Evolutionary conservation across 257 asterid genomes (phyloP).

Genomic region (Solanum pimpinellifolium): DNA sequence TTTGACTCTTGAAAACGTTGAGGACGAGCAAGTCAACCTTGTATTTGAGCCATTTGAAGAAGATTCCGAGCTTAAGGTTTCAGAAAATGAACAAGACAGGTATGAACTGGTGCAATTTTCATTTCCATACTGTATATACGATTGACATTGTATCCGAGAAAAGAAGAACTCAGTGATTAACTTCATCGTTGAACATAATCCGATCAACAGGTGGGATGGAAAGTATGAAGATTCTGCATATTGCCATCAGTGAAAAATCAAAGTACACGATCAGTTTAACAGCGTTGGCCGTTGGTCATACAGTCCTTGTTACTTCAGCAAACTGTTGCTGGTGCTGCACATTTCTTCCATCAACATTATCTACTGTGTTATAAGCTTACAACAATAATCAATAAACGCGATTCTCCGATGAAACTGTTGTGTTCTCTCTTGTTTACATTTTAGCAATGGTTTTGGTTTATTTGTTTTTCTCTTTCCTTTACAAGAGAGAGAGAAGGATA

Average conservation of each 20-base stretch:
- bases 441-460: background rate
- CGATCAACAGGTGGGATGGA: conserved; percentile 56
- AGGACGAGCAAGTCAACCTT: conserved; percentile 31
- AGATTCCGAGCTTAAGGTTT: conserved; percentile 68
- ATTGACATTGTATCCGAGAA: background rate
- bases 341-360: background rate
- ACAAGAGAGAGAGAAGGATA: background rate
- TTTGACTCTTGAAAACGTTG: conserved; percentile 37
- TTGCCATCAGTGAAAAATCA: conserved; percentile 5
- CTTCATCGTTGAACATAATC: background rate
- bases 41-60: conserved; percentile 57
- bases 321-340: background rate
- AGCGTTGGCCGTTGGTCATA: background rate
- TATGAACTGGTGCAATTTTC: background rate
- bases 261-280: background rate
- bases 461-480: background rate
- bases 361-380: background rate
- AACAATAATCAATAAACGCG: background rate
- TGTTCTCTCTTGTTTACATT: background rate
- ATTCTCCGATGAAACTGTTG: background rate
- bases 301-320: background rate
- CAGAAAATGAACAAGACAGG: conserved; percentile 59
- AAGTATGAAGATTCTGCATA: conserved; percentile 55
- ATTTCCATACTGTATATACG: background rate
- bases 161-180: background rate